Evolutionary conservation across 2,329 filamentous ascomycete genomes (phyloP).

Genomic region (Fusarium ambrosium): DNA sequence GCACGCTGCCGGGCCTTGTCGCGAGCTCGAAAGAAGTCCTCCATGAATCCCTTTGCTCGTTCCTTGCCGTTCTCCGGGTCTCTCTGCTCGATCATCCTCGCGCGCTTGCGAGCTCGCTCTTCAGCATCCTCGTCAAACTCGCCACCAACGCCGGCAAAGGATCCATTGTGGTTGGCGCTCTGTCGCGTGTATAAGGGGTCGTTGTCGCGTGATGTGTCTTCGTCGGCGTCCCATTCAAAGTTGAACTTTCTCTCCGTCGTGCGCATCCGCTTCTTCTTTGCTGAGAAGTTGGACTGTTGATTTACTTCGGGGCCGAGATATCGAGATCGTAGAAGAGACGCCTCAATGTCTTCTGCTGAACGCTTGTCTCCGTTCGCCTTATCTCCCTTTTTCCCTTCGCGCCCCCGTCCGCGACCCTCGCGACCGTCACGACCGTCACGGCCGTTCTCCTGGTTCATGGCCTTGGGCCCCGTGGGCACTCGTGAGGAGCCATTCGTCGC

Average conservation of each 20-base stretch:
- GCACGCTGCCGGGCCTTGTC: constrained; percentile 78
- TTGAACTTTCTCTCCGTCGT: constrained; percentile 98
- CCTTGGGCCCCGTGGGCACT: constrained; percentile 79
- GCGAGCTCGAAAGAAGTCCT: constrained; percentile 79
- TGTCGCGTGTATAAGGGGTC: constrained; percentile 78
- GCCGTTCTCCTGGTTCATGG: constrained; percentile 67
- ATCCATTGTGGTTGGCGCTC: constrained; percentile 49
- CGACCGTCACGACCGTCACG: constrained; percentile 44
- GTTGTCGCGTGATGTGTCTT: constrained; percentile 80
- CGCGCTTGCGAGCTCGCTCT: constrained; percentile 67
- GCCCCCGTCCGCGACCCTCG: constrained; percentile 49
- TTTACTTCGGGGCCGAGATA: constrained; percentile 95
- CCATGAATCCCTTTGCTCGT: constrained; percentile 83
- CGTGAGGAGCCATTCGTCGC: constrained; percentile 40
- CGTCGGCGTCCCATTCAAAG: constrained; percentile 96
- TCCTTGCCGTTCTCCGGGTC: constrained; percentile 82
- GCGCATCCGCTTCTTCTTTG: constrained; percentile 93
- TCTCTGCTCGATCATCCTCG: constrained; percentile 78
- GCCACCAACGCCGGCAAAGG: constrained; percentile 64
- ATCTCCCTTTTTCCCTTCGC: constrained; percentile 52
- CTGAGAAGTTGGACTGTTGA: constrained; percentile 85
- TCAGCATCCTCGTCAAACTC: constrained; percentile 69
- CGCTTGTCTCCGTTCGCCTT: constrained; percentile 54
- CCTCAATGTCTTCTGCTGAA: constrained; percentile 75
- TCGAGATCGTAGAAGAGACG: constrained; percentile 79